Conservation (phyloP, 306 rosid species). For the barrel medic (Medicago truncatula) region MtrunA17r5.0-ANR NC_053043.1:41810501-41811000, state of each 20-base stretch:
- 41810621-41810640: neutral
- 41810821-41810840: constrained; percentile 23
- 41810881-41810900: too few relatives aligned
- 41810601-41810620: constrained; percentile 2
- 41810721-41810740: neutral
- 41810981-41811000: too few relatives aligned
- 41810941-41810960: too few relatives aligned
- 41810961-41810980: too few relatives aligned
- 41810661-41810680: too few relatives aligned
- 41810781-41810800: neutral
- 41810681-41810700: neutral
- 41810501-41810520: constrained; percentile 38
- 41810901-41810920: too few relatives aligned
- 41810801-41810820: constrained; percentile 1
- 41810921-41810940: too few relatives aligned
- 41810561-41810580: neutral
- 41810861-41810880: neutral
- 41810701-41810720: constrained; percentile 6
- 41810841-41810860: neutral
- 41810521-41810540: constrained; percentile 41
- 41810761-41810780: constrained; percentile 1
- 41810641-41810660: too few relatives aligned
- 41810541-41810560: constrained; percentile 54
- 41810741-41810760: constrained; percentile 26
- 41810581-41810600: neutral